phyloP scores from a whole-genome alignment of 2,329 filamentous ascomycete species.

The Botrytis tulipae region DNA sequence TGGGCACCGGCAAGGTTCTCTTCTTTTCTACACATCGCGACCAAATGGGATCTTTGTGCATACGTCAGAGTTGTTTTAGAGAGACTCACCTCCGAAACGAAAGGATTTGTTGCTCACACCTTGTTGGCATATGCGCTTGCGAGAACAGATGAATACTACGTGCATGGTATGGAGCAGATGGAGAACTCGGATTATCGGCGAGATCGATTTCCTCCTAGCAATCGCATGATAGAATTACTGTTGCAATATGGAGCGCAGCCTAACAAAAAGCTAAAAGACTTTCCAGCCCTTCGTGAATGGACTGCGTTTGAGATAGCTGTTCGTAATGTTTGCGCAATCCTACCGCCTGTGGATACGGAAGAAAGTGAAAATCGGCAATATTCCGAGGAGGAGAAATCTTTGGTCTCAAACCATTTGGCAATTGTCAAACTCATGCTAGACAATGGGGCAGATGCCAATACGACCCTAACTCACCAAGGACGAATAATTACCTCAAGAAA shows the following conservation, averaged over 20 bases:
- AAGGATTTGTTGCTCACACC: too few species aligned
- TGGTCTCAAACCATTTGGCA: background rate
- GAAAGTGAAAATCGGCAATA: too few species aligned
- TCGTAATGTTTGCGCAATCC: background rate
- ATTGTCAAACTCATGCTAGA: background rate
- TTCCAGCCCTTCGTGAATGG: background rate
- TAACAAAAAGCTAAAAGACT: background rate
- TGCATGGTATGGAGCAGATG: background rate
- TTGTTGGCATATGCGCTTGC: background rate
- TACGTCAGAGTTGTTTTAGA: background rate
- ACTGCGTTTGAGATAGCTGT: background rate
- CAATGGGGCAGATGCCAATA: background rate
- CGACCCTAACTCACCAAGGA: background rate
- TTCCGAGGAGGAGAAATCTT: background rate
- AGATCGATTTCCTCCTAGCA: background rate
- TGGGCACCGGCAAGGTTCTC: background rate
- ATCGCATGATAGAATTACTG: background rate
- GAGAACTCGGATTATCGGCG: background rate
- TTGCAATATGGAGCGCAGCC: background rate
- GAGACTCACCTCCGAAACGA: too few species aligned
- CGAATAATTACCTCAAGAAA: background rate
- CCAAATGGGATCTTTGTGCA: background rate
- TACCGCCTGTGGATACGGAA: background rate
- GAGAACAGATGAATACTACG: background rate
- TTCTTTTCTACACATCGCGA: background rate